Base-by-base conservation (phyloP, 352 stramenopile species). In the Blastocystis sp. region DNA sequence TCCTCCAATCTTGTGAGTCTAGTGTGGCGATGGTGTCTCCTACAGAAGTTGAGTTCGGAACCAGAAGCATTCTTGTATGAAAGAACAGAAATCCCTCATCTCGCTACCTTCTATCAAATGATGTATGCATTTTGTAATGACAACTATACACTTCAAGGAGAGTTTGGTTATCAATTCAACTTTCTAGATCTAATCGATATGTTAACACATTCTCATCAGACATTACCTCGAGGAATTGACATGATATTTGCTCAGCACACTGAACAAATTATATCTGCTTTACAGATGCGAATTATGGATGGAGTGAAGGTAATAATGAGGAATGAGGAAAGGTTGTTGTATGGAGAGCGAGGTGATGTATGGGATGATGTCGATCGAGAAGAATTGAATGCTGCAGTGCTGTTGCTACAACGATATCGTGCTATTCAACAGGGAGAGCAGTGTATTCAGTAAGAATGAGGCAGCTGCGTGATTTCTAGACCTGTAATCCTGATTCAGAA, bases 101-200 rank as follows among this genome's bases (percentile, higher is more conserved):
- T 84, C 13, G 73, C 22, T 1, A 27, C 27, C 30, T 84, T 69
- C 33, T 84, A 84, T 24, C 22, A 37, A 17, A 42, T 53, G 73
- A 27, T 84, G 33, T 60, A 40, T 35, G 13, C 73, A 0, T 84
- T 84, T 57, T 84, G 73, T 42, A 42, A 69, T 27, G 51, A 27
- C 1, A 42, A 68, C 33, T 84, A 84, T 51, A 66, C 57, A 11
- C 48, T n/a, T 48, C n/a, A 30, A 35, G 53, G 53, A 35, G 73
- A 84, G 17, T 64, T 42, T 37, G 17, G 44, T 0, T 84, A 54
- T 42, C 11, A 66, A 35, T 84, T 84, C 53, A 53, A 66, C 22
- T 84, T 84, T 42, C 48, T 84, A 0, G 73, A 84, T 64, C 9
- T 84, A 15, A 57, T 40, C 5, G 73, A 84, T 44, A 54, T 64